Evolutionary conservation across 176 grass and related monocot species (phyloP), one percentile per base, ranked within the genome.

Genomic region (Oryza australiensis): DNA sequence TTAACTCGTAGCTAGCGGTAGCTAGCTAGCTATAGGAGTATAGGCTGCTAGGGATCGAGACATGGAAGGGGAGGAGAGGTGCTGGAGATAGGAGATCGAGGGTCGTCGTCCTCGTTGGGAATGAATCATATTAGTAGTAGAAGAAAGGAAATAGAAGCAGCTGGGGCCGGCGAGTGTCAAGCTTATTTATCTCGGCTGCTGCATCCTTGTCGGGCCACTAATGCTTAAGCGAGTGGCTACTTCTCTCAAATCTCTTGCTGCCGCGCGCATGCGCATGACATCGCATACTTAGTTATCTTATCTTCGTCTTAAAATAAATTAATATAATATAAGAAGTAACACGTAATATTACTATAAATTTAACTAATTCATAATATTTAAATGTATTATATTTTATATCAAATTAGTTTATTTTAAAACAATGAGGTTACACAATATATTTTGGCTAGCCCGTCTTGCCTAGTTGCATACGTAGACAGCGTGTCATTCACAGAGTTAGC

Each of bases 161-260:
- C 62, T 16, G 46, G 48, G 60, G 62, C 46, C 70, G 20, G 69
- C 6, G 84, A 81, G 63, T 62, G 28, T 62, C 32, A 62, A 64
- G 75, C 20, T 60, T n/a, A n/a, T n/a, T 30, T 32, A 27, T 16
- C 74, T 69, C 23, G 0, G 26, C 26, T 26, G 26, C 26, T 26
- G 49, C 85, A 77, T 77, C 22, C 64, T 22, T 82, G 85, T 82
- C 73, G 80, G 79, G 30, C 80, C 26, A 72, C 55, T 82, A 77
- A 55, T 38, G 51, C 73, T 65, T 12, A 14, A 38, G 73, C 59
- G 29, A 77, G 3, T 5, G 70, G 78, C 35, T 78, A 75, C 83
- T 3, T 29, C 49, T 41, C 83, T 74, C 51, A 18, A 75, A 48
- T 37, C 49, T 26, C 10, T 20, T 40, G 57, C 18, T 48, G 27